A percentile compares a stretch with the other conserved stretches of the same genome.
These are phyloP conservation scores for Ambrosiella beaveri DNA, from an alignment of 2,329 filamentous ascomycete genomes.

Conservation along the genomic window DNA sequence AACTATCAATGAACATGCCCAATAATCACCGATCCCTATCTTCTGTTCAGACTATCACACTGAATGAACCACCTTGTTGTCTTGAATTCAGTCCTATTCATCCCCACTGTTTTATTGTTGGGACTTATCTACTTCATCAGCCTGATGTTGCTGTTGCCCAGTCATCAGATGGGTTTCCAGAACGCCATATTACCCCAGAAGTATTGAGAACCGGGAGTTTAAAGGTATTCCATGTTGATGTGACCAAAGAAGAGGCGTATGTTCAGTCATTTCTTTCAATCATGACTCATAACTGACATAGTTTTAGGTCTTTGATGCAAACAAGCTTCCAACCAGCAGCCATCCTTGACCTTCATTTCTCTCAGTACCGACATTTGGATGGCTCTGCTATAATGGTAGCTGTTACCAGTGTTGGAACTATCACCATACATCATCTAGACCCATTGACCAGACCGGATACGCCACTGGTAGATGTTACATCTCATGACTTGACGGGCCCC, in stretches of 20 bases:
- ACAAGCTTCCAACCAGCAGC: conserved; percentile 50
- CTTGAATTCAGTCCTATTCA: conserved; percentile 52
- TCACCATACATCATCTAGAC: conserved; percentile 45
- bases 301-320: conserved; percentile 36
- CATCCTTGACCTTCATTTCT: conserved; percentile 74
- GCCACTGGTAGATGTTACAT: conserved; percentile 23
- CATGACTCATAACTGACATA: not conserved
- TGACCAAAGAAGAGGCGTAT: conserved; percentile 5
- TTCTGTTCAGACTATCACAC: conserved; percentile 31
- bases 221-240: conserved; percentile 30
- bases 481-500: conserved; percentile 31
- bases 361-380: conserved; percentile 26
- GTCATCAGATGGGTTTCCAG: conserved; percentile 12
- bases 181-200: conserved; percentile 20
- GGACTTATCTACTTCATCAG: conserved; percentile 64
- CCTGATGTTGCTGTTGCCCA: conserved; percentile 16
- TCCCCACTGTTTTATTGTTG: conserved; percentile 55
- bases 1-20: not conserved
- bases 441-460: conserved; percentile 20
- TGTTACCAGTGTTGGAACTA: conserved; percentile 58
- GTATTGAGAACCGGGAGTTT: conserved; percentile 59
- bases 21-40: conserved; percentile 1
- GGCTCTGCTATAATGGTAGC: conserved; percentile 43
- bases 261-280: conserved; percentile 2
- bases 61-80: conserved; percentile 59